Percentiles rank a stretch among this genome's conserved stretches.
These are phyloP conservation scores for Trichosporon sp. DNA, from an alignment of 1,284 basidiomycete genomes.

Conservation along the genomic window DNA sequence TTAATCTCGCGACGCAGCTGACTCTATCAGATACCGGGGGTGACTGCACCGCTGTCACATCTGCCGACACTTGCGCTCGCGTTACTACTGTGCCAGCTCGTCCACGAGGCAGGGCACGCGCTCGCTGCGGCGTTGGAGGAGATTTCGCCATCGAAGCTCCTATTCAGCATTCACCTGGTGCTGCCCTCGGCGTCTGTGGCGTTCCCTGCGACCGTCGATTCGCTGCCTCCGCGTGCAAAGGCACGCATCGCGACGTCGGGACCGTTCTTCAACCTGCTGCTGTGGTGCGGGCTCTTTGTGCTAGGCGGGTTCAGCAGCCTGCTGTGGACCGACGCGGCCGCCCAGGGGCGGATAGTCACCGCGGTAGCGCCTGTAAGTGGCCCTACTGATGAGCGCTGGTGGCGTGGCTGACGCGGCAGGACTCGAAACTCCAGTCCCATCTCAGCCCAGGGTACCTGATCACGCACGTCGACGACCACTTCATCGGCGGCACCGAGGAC, in stretches of 20 bases:
- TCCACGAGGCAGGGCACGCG: slow-evolving; percentile 47
- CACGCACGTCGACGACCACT: slow-evolving; percentile 40
- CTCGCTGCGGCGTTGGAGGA: slow-evolving; percentile 42
- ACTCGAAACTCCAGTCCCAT: slow-evolving; percentile 12
- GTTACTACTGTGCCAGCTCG: slow-evolving; percentile 39
- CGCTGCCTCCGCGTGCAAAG: slow-evolving; percentile 30
- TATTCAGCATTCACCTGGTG: slow-evolving; percentile 31
- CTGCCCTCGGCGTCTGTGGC: slow-evolving; percentile 40
- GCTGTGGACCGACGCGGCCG: slow-evolving; percentile 31
- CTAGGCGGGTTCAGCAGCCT: slow-evolving; percentile 14
- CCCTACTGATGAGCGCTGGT: neutral
- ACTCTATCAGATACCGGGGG: slow-evolving; percentile 40
- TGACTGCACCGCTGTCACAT: slow-evolving; percentile 44
- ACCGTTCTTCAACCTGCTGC: slow-evolving; percentile 43
- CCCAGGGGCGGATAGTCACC: slow-evolving; percentile 29
- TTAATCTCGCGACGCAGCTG: neutral
- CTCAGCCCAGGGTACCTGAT: slow-evolving; percentile 33
- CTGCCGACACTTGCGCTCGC: slow-evolving; percentile 40
- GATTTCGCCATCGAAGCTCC: slow-evolving; percentile 30
- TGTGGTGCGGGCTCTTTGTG: slow-evolving; percentile 20
- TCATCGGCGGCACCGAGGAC: slow-evolving; percentile 25
- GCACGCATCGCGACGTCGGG: slow-evolving; percentile 43
- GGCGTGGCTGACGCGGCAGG: neutral
- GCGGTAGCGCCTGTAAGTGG: slow-evolving; percentile 29
- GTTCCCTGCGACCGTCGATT: slow-evolving; percentile 36